These are phyloP conservation scores for Scalesia atractyloides DNA, from an alignment of 129 eudicot species.

Conservation along the genomic window DNA sequence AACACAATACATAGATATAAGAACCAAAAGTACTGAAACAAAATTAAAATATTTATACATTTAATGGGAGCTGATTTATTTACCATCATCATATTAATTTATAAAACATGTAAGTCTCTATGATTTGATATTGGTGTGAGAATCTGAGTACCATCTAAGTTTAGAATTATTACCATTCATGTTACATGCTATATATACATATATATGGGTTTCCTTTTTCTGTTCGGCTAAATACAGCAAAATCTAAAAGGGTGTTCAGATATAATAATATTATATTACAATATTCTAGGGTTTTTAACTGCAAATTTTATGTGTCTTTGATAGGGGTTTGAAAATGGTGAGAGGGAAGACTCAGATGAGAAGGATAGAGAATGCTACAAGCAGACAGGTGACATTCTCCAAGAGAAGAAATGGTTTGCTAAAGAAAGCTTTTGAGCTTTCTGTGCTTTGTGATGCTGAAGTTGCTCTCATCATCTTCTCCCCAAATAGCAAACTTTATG, in stretches of 20 bases:
- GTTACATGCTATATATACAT: neutral
- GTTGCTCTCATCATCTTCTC: conserved; percentile 80
- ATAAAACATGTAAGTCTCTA: too few relatives aligned
- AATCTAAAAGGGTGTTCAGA: too few relatives aligned
- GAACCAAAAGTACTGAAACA: neutral
- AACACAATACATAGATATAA: neutral
- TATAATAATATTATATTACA: too few relatives aligned
- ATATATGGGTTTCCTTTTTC: neutral
- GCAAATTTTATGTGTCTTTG: too few relatives aligned
- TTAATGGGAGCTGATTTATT: too few relatives aligned
- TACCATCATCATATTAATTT: too few relatives aligned
- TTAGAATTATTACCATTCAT: conserved; percentile 14
- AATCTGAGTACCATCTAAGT: neutral
- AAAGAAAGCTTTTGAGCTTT: conserved; percentile 81
- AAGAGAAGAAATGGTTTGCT: conserved; percentile 76
- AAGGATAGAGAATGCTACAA: conserved; percentile 85
- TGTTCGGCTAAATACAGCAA: neutral
- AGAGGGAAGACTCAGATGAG: conserved; percentile 90
- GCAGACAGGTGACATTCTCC: conserved; percentile 85
- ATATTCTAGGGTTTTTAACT: too few relatives aligned
- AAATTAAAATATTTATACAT: neutral
- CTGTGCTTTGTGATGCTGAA: conserved; percentile 88
- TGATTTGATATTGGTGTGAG: neutral
- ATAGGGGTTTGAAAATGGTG: conserved; percentile 49
- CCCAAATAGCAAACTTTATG: conserved; percentile 73